phyloP scores from a whole-genome alignment of 192 early-diverging fungal genomes.

The Phlyctochytrium planicorne region DNA sequence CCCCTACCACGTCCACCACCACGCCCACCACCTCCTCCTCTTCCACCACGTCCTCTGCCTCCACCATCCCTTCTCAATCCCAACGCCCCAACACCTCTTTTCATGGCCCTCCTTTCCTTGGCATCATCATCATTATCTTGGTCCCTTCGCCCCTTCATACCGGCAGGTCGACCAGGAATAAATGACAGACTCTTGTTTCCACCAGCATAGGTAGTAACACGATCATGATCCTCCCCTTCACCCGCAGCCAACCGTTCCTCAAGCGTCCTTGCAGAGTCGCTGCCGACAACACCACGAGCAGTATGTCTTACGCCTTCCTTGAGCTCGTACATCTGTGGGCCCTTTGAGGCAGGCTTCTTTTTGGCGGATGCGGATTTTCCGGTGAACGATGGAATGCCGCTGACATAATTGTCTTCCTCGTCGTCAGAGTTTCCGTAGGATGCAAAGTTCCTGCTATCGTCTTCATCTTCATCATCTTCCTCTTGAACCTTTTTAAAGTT shows the following conservation, averaged over 20 bases:
- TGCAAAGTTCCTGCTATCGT: background rate
- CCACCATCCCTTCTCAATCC: slow-evolving; percentile 16
- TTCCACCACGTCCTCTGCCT: slow-evolving; percentile 8
- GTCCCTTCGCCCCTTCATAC: slow-evolving; percentile 17
- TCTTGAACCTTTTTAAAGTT: slow-evolving; percentile 42
- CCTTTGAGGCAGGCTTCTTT: slow-evolving; percentile 9
- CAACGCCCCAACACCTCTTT: slow-evolving; percentile 21
- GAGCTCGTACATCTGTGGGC: slow-evolving; percentile 39
- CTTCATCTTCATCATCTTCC: slow-evolving; percentile 11
- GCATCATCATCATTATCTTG: slow-evolving; percentile 1
- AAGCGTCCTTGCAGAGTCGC: slow-evolving; percentile 20
- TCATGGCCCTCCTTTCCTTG: slow-evolving; percentile 14
- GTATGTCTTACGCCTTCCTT: slow-evolving; percentile 10
- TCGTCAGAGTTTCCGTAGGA: slow-evolving; percentile 1
- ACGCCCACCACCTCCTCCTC: slow-evolving; percentile 21
- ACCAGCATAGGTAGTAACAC: slow-evolving; percentile 7
- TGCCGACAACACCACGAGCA: background rate
- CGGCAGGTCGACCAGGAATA: slow-evolving; percentile 21
- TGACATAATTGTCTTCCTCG: slow-evolving; percentile 30
- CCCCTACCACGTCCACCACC: slow-evolving; percentile 19
- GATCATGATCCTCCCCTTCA: background rate
- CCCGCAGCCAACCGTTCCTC: slow-evolving; percentile 26
- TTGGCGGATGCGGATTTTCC: slow-evolving; percentile 11
- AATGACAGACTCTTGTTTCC: slow-evolving; percentile 45
- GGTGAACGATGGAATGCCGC: slow-evolving; percentile 23